Conservation (phyloP, 805 yeast species). For the Nakazawaea pomicola region DNA sequence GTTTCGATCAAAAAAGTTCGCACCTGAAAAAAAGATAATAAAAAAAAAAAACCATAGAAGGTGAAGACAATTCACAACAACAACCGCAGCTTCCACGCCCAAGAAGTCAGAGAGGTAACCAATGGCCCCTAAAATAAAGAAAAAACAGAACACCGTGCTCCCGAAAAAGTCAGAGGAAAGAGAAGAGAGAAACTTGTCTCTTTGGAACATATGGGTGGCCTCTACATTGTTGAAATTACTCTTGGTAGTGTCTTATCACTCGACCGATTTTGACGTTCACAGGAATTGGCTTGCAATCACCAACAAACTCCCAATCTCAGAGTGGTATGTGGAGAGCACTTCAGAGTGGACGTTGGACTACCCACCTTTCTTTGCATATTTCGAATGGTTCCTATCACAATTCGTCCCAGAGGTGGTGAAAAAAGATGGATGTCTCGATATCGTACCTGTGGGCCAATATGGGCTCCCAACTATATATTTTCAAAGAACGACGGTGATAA, state of each 20-base stretch:
- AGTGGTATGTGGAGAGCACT: conserved; percentile 81
- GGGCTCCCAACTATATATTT: conserved; percentile 77
- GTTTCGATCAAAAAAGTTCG: too few relatives aligned
- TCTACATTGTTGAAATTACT: conserved; percentile 54
- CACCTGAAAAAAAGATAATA: too few relatives aligned
- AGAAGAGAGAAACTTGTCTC: conserved; percentile 34
- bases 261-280: conserved; percentile 97
- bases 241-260: conserved; percentile 75
- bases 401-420: conserved; percentile 61
- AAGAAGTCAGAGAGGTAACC: neutral
- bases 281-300: conserved; percentile 97
- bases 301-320: conserved; percentile 56
- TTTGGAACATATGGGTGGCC: conserved; percentile 66
- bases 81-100: neutral
- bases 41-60: neutral
- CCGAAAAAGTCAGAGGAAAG: neutral
- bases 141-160: neutral
- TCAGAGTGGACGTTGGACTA: conserved; percentile 94
- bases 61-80: neutral
- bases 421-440: conserved; percentile 73
- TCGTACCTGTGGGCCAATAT: conserved; percentile 60
- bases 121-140: neutral
- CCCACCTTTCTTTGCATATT: conserved; percentile 97
- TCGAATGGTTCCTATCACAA: conserved; percentile 75
- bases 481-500: conserved; percentile 77